These are phyloP conservation scores for Xerocomellus chrysenteron DNA, from an alignment of 768 basidiomycete genomes.

Conservation along the genomic window DNA sequence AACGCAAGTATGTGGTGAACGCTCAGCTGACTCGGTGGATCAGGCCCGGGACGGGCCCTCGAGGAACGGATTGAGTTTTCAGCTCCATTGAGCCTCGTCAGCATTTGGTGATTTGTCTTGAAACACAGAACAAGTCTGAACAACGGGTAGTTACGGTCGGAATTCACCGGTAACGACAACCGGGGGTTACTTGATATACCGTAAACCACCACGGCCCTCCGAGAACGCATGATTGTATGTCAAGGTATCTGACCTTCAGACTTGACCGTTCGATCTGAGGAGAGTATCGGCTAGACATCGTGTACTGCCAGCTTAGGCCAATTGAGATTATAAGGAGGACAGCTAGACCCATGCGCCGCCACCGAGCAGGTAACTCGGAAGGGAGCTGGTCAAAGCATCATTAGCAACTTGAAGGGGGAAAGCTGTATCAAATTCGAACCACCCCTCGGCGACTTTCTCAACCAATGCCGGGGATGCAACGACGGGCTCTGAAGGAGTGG, in stretches of 20 bases:
- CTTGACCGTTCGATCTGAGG: neutral
- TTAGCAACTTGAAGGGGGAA: neutral
- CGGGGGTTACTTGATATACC: neutral
- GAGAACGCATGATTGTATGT: neutral
- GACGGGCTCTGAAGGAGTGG: neutral
- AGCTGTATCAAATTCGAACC: neutral
- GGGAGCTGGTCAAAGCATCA: neutral
- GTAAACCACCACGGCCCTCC: neutral
- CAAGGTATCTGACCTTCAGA: neutral
- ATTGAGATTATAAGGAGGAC: neutral
- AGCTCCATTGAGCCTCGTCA: slow-evolving; percentile 15
- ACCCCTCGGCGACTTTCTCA: neutral
- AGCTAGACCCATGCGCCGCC: neutral
- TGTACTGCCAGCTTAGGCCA: neutral
- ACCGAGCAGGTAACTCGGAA: neutral
- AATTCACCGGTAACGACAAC: neutral
- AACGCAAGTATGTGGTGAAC: neutral
- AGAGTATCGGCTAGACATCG: neutral
- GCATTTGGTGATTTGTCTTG: neutral
- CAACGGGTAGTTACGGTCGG: neutral
- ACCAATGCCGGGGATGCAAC: neutral
- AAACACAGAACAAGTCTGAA: neutral
- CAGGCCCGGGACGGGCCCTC: neutral
- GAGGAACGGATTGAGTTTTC: neutral
- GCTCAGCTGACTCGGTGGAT: neutral